These are phyloP conservation scores for Rhododendron mucronatum DNA, from an alignment of 148 eudicot species.

Conservation along the genomic window DNA sequence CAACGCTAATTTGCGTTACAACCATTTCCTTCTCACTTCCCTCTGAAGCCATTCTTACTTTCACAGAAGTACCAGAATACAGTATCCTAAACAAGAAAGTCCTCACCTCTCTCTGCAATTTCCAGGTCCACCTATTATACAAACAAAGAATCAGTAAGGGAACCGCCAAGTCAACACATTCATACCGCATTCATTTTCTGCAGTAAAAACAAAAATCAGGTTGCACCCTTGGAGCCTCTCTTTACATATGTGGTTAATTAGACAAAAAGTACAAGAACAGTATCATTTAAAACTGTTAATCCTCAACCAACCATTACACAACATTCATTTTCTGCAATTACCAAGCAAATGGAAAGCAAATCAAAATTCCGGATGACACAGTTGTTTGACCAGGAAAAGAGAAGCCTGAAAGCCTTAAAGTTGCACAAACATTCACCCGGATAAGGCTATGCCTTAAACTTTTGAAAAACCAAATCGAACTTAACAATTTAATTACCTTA, in stretches of 20 bases:
- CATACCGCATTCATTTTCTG: neutral
- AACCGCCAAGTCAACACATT: neutral
- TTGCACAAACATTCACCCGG: neutral
- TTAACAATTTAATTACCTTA: neutral
- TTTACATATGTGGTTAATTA: neutral
- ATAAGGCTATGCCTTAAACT: neutral
- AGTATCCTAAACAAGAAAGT: neutral
- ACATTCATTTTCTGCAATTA: neutral
- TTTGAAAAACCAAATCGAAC: neutral
- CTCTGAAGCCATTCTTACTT: constrained; percentile 47
- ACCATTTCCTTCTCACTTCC: constrained; percentile 37
- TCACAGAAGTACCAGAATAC: neutral
- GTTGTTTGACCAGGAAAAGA: neutral
- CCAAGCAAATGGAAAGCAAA: neutral
- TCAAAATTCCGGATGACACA: neutral
- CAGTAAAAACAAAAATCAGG: neutral
- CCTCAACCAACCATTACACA: neutral
- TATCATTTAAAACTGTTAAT: neutral
- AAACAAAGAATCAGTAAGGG: neutral
- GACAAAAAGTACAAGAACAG: constrained; percentile 1
- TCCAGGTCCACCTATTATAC: neutral
- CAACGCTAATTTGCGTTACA: constrained; percentile 71
- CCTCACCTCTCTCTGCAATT: neutral
- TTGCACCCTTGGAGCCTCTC: neutral
- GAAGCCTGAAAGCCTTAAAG: neutral